Conservation (phyloP, 345 rosid species). For the Noccaea caerulescens region DNA sequence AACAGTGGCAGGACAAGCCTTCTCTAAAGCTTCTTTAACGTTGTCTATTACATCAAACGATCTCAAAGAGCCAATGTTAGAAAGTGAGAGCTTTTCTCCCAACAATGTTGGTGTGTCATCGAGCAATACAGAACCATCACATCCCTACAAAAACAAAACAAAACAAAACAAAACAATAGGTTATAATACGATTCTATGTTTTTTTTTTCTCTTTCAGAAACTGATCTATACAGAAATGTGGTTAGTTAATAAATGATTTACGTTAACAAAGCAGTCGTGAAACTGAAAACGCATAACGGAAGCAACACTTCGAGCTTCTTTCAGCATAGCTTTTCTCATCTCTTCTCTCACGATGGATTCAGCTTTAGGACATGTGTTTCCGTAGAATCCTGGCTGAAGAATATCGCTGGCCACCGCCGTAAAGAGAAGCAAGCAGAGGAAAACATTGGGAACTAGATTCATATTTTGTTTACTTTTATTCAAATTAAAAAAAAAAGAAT, state of each 20-base stretch:
- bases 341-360: conserved; percentile 59
- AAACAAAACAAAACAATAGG: background rate
- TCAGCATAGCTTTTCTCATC: conserved; percentile 57
- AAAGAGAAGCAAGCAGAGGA: conserved; percentile 12
- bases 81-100: conserved; percentile 77
- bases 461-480: background rate
- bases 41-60: conserved; percentile 72
- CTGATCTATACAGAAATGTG: background rate
- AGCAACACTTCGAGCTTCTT: conserved; percentile 77
- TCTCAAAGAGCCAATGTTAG: conserved; percentile 78
- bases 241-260: conserved; percentile 35
- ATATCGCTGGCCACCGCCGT: conserved; percentile 35
- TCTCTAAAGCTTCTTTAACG: conserved; percentile 67
- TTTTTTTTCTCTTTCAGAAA: too few species aligned
- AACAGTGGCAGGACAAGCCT: conserved; percentile 71
- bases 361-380: conserved; percentile 65
- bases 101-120: conserved; percentile 81
- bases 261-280: conserved; percentile 90
- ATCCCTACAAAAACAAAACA: conserved; percentile 54
- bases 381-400: conserved; percentile 63
- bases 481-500: background rate
- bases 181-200: background rate
- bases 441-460: conserved; percentile 29
- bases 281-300: conserved; percentile 94
- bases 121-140: conserved; percentile 81